Percentiles rank a stretch among this genome's conserved stretches.
Conservation (phyloP, 768 basidiomycete genomes). For the Pluteus cervinus region DNA sequence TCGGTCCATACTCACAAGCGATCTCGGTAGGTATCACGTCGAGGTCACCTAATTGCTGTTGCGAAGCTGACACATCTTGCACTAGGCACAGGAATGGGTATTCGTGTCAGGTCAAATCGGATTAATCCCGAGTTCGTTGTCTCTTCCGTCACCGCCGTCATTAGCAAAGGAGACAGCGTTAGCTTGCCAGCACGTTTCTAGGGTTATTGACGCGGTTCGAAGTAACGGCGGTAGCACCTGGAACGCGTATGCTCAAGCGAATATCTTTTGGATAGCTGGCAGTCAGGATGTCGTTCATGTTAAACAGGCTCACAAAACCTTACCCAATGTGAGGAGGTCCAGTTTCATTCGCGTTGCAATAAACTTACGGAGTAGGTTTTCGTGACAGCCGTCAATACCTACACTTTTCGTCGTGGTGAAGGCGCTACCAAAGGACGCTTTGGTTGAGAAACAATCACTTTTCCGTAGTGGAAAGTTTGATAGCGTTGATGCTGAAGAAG, state of each 20-base stretch:
- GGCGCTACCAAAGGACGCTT: conserved; percentile 64
- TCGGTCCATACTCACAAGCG: conserved; percentile 97
- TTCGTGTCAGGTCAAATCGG: conserved; percentile 96
- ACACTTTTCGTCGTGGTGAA: conserved; percentile 59
- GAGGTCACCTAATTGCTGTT: neutral
- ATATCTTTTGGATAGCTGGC: conserved; percentile 69
- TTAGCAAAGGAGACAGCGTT: conserved; percentile 66
- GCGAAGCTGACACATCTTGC: conserved; percentile 3
- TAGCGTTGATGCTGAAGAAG: conserved; percentile 42
- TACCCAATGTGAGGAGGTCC: conserved; percentile 11
- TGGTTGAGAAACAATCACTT: conserved; percentile 72
- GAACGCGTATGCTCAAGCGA: conserved; percentile 55
- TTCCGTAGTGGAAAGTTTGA: conserved; percentile 69
- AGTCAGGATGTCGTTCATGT: conserved; percentile 30
- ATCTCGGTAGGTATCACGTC: conserved; percentile 51
- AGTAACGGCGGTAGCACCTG: conserved; percentile 50
- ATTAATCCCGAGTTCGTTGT: conserved; percentile 68
- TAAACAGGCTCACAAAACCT: conserved; percentile 28
- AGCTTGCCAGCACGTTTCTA: conserved; percentile 71
- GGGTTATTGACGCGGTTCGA: conserved; percentile 58
- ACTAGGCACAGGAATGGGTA: conserved; percentile 66
- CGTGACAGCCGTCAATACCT: conserved; percentile 18
- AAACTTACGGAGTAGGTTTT: neutral
- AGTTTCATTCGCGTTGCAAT: neutral
- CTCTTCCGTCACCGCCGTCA: conserved; percentile 55